Base-by-base conservation (phyloP, 768 basidiomycete genomes). In the Amanita rimosa region DNA sequence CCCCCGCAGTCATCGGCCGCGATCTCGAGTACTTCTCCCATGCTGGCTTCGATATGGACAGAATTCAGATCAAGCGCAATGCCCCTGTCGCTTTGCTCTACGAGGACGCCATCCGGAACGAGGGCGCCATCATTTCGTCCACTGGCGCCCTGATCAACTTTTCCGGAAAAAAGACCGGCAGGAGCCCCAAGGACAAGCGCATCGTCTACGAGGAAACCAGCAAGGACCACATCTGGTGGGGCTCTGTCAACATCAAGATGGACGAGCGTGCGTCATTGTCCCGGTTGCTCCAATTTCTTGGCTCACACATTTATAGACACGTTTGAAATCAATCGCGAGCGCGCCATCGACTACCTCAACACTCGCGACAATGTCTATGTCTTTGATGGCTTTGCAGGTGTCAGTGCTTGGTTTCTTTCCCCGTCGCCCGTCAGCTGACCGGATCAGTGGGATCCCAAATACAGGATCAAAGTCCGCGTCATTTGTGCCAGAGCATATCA, bases 211-310 rank as follows among this genome's bases (percentile, higher is more conserved):
- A 99, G 66, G 94, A 98, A 58, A 85, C 89, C 46, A 85, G 81
- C 69, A 96, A 92, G 68, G 92, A 97, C 62, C 81, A 97, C 54
- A 85, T 99, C 64, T 99, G 96, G 94, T 98, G 96, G 96, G 95
- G 96, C 35, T 85, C 90, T 26, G 93, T 98, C 58, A 99, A 99
- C 73, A 98, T 98, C 71, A 95, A 96, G 75, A 87, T 95, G 84
- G 93, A 96, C 62, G 89, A 91, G 62, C 89, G 87, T 87, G 61
- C 54, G 85, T 74, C 42, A 16, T 54, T 19, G 7, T 45, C 34
- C 48, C 29, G 1, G 29, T 11, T 24, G 19, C 19, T n/a, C 8
- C 7, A 24, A 10, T 14, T n/a, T 6, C 33, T 24, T 22, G 9
- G 4, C 22, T 46, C 34, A 34, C 19, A n/a, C 19, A 44, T 52